Evolutionary conservation across 495 filamentous ascomycete species (phyloP), one percentile per base, ranked within the genome.

Genomic region (Penicillium bialowiezense): DNA sequence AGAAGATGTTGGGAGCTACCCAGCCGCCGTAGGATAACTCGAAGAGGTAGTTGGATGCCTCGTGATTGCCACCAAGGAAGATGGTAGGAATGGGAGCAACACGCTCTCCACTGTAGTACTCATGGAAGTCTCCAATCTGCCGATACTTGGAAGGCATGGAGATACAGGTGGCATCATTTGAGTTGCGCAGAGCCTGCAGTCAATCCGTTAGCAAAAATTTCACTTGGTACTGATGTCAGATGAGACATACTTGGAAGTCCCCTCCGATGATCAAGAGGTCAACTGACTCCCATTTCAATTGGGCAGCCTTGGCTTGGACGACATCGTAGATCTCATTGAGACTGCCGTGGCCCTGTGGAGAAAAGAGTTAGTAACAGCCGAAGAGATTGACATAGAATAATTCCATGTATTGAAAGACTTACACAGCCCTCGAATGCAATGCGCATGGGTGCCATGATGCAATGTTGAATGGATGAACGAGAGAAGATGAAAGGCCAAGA

Each of bases 1-100:
- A 98, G 73, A 95, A 98, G 42, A 98, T 98, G 44, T 92, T 96
- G 14, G 88, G 91, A 1, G 92, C 92, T 2, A 89, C 93, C 93
- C 93, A 98, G 31, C 93, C 93, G 33, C 93, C 93, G 63, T 97
- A 95, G 71, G 89, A 95, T 3, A 98, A 79, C 61, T 98, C 93
- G 71, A 80, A 90, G 0, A 96, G 64, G 62, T 97, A 78, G 26
- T 86, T 90, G 51, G 87, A 84, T 0, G 93, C 90, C 66, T 98
- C 93, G 54, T 98, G 93, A 62, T 98, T 98, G 7, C 93, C 93
- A 31, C 84, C 91, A 41, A 96, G 80, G 65, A 97, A 97, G 45
- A 97, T 71, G 14, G 95, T 98, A 20, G 93, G 72, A 55, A 88
- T 95, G 0, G 95, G 93, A 0, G 95, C 93, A 34, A 59, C 78